These are phyloP conservation scores for Vanderwaltozyma tropicalis DNA, from an alignment of 805 yeast species.

Conservation along the genomic window DNA sequence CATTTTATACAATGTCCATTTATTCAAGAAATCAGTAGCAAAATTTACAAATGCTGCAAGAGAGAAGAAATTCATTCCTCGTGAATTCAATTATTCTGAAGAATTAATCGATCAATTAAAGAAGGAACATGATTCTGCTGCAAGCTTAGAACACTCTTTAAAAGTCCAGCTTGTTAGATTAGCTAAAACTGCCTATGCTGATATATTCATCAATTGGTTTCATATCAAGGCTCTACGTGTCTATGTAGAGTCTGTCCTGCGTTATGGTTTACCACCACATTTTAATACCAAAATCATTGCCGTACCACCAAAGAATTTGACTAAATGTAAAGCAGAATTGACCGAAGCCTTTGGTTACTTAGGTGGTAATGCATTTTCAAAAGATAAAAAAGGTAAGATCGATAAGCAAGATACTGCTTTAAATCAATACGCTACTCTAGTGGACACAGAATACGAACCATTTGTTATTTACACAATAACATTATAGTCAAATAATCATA, in stretches of 20 bases:
- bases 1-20: conserved; percentile 61
- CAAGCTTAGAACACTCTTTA: conserved; percentile 60
- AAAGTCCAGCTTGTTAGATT: conserved; percentile 72
- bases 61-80: conserved; percentile 82
- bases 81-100: conserved; percentile 84
- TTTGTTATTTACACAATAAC: conserved; percentile 65
- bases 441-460: conserved; percentile 93
- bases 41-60: conserved; percentile 64
- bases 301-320: conserved; percentile 37
- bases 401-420: conserved; percentile 50
- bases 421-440: conserved; percentile 82
- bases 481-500: neutral
- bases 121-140: conserved; percentile 68
- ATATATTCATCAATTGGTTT: conserved; percentile 75
- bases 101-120: conserved; percentile 60
- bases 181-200: conserved; percentile 82
- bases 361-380: conserved; percentile 79
- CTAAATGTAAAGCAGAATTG: conserved; percentile 58
- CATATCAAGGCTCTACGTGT: conserved; percentile 81
- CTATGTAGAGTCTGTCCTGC: conserved; percentile 84
- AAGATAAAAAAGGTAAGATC: conserved; percentile 55
- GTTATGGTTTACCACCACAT: conserved; percentile 95
- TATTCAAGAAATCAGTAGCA: conserved; percentile 70
- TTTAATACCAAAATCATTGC: conserved; percentile 47
- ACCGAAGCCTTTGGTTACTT: conserved; percentile 73